A percentile compares a stretch with the other conserved stretches of the same genome.
Conservation (phyloP, 768 basidiomycete genomes). For the Crassisporium funariophilum region DNA sequence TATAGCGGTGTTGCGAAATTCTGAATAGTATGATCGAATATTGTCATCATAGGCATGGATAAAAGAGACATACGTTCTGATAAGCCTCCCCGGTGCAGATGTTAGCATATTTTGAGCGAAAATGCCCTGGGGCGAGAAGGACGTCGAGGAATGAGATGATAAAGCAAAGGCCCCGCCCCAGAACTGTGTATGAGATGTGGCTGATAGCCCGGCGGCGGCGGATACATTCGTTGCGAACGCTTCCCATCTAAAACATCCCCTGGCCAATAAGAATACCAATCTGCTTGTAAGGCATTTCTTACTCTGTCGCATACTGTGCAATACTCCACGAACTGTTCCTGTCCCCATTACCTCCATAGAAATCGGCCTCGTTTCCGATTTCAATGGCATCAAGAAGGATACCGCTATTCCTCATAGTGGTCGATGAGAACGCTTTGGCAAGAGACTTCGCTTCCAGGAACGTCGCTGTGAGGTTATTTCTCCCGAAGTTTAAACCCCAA, state of each 20-base stretch:
- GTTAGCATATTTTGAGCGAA: constrained; percentile 53
- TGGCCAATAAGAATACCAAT: neutral
- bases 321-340: constrained; percentile 37
- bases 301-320: constrained; percentile 52
- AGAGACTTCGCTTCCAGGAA: constrained; percentile 52
- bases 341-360: constrained; percentile 50
- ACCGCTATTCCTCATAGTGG: constrained; percentile 37
- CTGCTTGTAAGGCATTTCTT: constrained; percentile 23
- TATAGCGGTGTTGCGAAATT: constrained; percentile 58
- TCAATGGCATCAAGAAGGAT: constrained; percentile 58
- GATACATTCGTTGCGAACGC: constrained; percentile 52
- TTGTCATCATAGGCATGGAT: neutral
- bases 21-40: constrained; percentile 26
- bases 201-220: constrained; percentile 36
- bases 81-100: constrained; percentile 48
- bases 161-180: constrained; percentile 52
- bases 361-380: constrained; percentile 64
- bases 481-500: constrained; percentile 71
- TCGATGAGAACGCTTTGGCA: constrained; percentile 45
- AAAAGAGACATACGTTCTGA: constrained; percentile 47
- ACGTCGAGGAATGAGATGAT: constrained; percentile 45
- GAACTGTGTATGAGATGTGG: constrained; percentile 43
- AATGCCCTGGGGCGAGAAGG: constrained; percentile 64
- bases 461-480: constrained; percentile 49
- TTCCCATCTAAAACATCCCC: constrained; percentile 46